Evolutionary conservation across 2,329 filamentous ascomycete genomes (phyloP), one percentile per base, ranked within the genome.

Genomic region (Fusarium nanum): DNA sequence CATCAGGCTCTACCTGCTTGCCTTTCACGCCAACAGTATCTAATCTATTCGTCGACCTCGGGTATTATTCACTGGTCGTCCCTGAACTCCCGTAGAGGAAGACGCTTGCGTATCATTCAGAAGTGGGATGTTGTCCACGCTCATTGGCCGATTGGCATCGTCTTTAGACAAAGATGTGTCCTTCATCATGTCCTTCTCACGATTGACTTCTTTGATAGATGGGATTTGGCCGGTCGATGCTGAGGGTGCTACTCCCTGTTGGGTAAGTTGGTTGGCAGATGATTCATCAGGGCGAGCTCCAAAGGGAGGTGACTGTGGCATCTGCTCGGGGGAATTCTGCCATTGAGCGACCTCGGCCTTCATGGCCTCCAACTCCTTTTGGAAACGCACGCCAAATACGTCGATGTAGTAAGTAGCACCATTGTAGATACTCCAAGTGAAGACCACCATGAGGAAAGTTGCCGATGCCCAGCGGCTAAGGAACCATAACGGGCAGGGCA

Each of bases 371-470:
- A 99, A 85, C 80, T 99, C 96, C 77, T 95, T 97, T 83, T 99
- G 93, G 85, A 99, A 98, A 4, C 94, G 89, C 75, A 93, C 97
- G 56, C 97, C 96, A 78, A 98, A 99, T 3, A 98, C 93, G 75
- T 99, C 96, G 76, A 99, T 98, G 81, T 99, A 99, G 80, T 92
- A 99, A 1, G 94, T 98, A 20, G 96, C 93, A 32, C 96, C 96
- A 74, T 99, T 99, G 83, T 98, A 97, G 59, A 98, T 92, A 73
- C 93, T 97, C 94, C 94, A 98, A 45, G 89, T 86, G 77, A 99
- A 98, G n/a, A 99, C 90, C 4, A 88, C 82, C 57, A 91, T 84
- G 47, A 99, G 84, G 81, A 98, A 99, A 0, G 79, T 72, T 4
- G 91, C 89, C 42, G 92, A 96, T 1, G 93, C 91, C 86, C 90